Percentiles rank a stretch among this genome's conserved stretches.
Evolutionary conservation across 345 rosid genomes (phyloP).

Genomic region (Microcos paniculata): DNA sequence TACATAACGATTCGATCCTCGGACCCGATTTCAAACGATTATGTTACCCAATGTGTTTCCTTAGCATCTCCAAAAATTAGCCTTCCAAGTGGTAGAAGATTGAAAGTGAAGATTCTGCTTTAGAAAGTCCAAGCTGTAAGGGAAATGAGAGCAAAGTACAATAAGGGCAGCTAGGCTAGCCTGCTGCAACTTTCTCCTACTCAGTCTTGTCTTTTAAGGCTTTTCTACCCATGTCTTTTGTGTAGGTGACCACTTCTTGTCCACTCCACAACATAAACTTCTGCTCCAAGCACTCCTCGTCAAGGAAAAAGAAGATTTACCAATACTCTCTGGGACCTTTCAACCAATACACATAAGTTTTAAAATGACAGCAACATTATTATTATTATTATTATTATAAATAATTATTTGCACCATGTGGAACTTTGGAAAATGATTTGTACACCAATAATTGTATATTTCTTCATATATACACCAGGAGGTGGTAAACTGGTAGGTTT

Average conservation of each 20-base stretch:
- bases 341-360: constrained; percentile 22
- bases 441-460: background rate
- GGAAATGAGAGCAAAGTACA: constrained; percentile 17
- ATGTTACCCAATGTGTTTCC: background rate
- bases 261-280: constrained; percentile 42
- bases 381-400: background rate
- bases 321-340: constrained; percentile 24
- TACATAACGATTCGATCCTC: background rate
- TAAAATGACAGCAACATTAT: background rate
- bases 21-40: background rate
- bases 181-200: constrained; percentile 32
- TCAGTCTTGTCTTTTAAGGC: constrained; percentile 44
- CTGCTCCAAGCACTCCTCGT: constrained; percentile 35
- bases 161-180: constrained; percentile 19
- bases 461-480: constrained; percentile 7
- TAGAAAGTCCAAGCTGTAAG: constrained; percentile 20
- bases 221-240: constrained; percentile 18
- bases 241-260: constrained; percentile 46
- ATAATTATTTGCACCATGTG: background rate
- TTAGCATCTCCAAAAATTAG: background rate
- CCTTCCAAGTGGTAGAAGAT: constrained; percentile 3
- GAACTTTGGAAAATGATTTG: background rate
- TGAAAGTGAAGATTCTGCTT: constrained; percentile 16
- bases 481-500: background rate
- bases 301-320: constrained; percentile 30